phyloP scores from a whole-genome alignment of 192 early-diverging fungal species.

The Linnemannia elongata region DNA sequence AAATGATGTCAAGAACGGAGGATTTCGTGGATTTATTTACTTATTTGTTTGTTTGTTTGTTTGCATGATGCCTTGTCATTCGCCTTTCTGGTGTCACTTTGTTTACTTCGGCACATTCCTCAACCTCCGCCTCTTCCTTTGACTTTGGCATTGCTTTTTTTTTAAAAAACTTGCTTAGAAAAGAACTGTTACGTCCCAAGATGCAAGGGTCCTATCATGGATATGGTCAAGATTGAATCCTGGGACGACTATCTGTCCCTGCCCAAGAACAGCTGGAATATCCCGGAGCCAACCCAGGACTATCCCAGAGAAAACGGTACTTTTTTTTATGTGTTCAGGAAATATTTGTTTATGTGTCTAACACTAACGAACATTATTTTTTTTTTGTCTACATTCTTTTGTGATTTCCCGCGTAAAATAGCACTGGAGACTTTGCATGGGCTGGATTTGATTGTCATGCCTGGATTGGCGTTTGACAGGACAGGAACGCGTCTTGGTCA shows the following conservation, averaged over 20 bases:
- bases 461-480: constrained; percentile 72
- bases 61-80: no score
- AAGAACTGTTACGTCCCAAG: constrained; percentile 70
- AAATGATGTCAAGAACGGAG: no score
- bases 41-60: no score
- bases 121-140: neutral
- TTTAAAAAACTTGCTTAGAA: constrained; percentile 29
- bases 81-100: neutral
- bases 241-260: constrained; percentile 70
- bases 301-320: constrained; percentile 69
- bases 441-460: constrained; percentile 73
- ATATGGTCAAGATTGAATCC: constrained; percentile 76
- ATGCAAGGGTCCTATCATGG: constrained; percentile 65
- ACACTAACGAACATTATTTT: neutral
- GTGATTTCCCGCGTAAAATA: constrained; percentile 13
- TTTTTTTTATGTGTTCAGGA: neutral
- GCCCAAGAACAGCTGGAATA: constrained; percentile 76
- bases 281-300: constrained; percentile 72
- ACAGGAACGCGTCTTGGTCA: constrained; percentile 72
- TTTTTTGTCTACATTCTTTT: neutral
- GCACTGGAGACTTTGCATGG: constrained; percentile 62
- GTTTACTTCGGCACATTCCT: neutral
- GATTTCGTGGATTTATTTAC: neutral
- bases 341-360: neutral
- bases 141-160: neutral